A percentile compares a stretch with the other conserved stretches of the same genome.
Conservation (phyloP, 2,329 filamentous ascomycete species). For the Fulvia fulva region DNA sequence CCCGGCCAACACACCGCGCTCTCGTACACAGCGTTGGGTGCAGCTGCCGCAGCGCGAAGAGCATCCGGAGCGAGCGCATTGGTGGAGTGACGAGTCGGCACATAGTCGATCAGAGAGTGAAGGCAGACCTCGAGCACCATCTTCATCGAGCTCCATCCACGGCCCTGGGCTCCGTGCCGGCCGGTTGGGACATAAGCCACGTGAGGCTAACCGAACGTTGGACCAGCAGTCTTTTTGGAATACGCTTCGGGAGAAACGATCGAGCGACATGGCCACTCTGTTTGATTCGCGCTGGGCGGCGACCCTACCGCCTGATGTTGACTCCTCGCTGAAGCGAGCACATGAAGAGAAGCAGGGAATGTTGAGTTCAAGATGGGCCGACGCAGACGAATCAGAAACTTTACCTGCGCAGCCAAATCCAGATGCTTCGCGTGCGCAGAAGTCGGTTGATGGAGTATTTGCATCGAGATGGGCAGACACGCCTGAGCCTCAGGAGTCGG, state of each 20-base stretch:
- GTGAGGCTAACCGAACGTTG: slow-evolving; percentile 45
- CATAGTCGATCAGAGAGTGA: slow-evolving; percentile 54
- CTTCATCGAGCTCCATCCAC: slow-evolving; percentile 11
- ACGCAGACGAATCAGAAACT: slow-evolving; percentile 16
- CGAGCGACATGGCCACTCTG: slow-evolving; percentile 33
- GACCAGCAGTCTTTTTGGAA: slow-evolving; percentile 50
- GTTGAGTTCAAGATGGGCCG: slow-evolving; percentile 25
- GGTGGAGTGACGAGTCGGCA: slow-evolving; percentile 75
- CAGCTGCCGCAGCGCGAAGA: slow-evolving; percentile 27
- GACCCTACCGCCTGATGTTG: slow-evolving; percentile 17
- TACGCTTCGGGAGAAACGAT: slow-evolving; percentile 38
- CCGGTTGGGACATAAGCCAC: slow-evolving; percentile 37
- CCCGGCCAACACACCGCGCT: slow-evolving; percentile 28
- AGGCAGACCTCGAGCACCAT: slow-evolving; percentile 17
- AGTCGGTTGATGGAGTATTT: slow-evolving; percentile 22
- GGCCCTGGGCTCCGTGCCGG: neutral
- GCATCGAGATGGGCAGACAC: slow-evolving; percentile 29
- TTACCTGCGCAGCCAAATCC: slow-evolving; percentile 4
- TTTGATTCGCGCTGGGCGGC: slow-evolving; percentile 31
- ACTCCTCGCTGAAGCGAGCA: slow-evolving; percentile 3
- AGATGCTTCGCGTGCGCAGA: slow-evolving; percentile 4
- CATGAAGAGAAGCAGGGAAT: slow-evolving; percentile 19
- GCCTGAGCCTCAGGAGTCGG: slow-evolving; percentile 18
- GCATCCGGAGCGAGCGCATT: slow-evolving; percentile 54
- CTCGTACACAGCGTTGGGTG: slow-evolving; percentile 32